These are phyloP conservation scores for Otatea glauca DNA, from an alignment of 176 grass and related monocot species.

Conservation along the genomic window DNA sequence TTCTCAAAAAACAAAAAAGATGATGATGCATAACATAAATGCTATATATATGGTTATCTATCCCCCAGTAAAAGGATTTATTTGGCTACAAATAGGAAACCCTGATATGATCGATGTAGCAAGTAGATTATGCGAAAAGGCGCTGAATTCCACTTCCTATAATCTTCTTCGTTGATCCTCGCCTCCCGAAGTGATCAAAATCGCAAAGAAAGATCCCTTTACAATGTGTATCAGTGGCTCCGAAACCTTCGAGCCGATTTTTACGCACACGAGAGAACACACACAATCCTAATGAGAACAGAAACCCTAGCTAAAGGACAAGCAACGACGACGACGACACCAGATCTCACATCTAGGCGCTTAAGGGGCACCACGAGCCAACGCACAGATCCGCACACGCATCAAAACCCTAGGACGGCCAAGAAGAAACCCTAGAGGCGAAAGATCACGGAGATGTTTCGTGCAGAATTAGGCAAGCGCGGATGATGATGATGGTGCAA, in stretches of 20 bases:
- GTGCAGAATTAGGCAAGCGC: background rate
- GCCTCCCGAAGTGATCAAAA: background rate
- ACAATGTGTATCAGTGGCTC: background rate
- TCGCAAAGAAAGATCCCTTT: background rate
- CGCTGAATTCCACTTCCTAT: background rate
- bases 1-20: background rate
- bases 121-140: slow-evolving; percentile 9
- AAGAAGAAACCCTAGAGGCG: slow-evolving; percentile 8
- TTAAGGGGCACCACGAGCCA: background rate
- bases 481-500: background rate
- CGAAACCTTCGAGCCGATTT: background rate
- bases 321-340: background rate
- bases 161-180: background rate
- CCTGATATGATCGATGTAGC: background rate
- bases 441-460: background rate
- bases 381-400: slow-evolving; percentile 21
- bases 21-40: background rate
- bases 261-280: background rate
- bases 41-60: background rate
- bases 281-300: background rate
- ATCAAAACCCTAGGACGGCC: slow-evolving; percentile 41
- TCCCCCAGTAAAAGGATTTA: background rate
- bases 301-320: background rate
- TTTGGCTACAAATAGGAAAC: slow-evolving; percentile 4
- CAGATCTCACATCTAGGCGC: slow-evolving; percentile 19